Evolutionary conservation across 2,329 filamentous ascomycete species (phyloP), one percentile per base, ranked within the genome.

Genomic region (Torrubiella hemipterigena): DNA sequence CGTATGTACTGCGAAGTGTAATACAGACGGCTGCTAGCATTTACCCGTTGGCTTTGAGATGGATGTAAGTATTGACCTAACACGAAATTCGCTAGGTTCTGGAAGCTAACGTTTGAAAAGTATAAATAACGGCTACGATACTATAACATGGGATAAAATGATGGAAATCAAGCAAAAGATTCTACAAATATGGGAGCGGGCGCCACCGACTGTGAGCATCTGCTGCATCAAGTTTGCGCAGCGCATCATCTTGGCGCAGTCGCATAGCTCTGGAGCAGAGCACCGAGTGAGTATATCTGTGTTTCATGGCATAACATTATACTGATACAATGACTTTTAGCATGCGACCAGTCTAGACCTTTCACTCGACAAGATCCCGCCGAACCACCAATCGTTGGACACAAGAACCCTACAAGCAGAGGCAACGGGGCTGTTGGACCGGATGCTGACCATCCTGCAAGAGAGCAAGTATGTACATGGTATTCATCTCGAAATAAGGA

Each of bases 221-320:
- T 93, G 86, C 65, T 96, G 91, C 61, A 80, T 96, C 67, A 98
- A 98, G 57, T 98, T 98, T 55, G 80, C 85, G 22, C 89, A 98
- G 60, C 77, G 84, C 40, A 84, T 96, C 27, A 81, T 98, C 27
- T 72, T 95, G 42, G 83, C 86, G 13, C 89, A 98, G 56, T 95
- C 85, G 9, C 77, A 79, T n/a, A 84, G 84, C 28, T 61, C 79
- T 36, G 81, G 83, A 43, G 67, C 75, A 34, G 89, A 96, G 50
- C 81, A 82, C 43, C 77, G 84, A 63, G 84, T 94, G 71, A 54
- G 73, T 63, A 4, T 22, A n/a, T 24, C 20, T 11, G n/a, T n/a
- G n/a, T n/a, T n/a, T n/a, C n/a, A n/a, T n/a, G n/a, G n/a, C n/a
- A n/a, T n/a, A n/a, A n/a, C n/a, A n/a, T n/a, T n/a, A n/a, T n/a